These are phyloP conservation scores for Aaosphaeria arxii DNA, from an alignment of 2,329 filamentous ascomycete species.

Conservation along the genomic window DNA sequence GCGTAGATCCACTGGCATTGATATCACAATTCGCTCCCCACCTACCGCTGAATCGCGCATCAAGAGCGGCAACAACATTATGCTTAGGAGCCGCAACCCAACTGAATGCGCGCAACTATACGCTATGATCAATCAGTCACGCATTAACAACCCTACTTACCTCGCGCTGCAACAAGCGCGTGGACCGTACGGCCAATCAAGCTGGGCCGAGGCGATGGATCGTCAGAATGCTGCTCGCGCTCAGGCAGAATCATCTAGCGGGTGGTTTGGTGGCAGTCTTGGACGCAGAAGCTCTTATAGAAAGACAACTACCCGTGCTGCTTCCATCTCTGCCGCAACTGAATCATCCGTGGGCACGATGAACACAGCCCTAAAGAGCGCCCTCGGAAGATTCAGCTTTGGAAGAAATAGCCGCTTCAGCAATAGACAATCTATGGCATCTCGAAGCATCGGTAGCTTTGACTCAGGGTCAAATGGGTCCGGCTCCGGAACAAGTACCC, in stretches of 20 bases:
- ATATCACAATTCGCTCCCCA: conserved; percentile 90
- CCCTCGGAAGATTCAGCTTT: conserved; percentile 69
- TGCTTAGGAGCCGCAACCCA: conserved; percentile 77
- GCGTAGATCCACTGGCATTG: conserved; percentile 84
- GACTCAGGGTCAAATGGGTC: conserved; percentile 48
- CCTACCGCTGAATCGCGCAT: conserved; percentile 72
- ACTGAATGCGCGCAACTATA: conserved; percentile 82
- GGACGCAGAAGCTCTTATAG: conserved; percentile 55
- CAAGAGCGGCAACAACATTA: conserved; percentile 71
- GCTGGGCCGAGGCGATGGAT: conserved; percentile 52
- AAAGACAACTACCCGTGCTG: conserved; percentile 50
- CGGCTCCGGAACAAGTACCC: conserved; percentile 33
- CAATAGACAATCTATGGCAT: conserved; percentile 71
- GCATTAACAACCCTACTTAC: conserved; percentile 90
- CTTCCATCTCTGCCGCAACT: conserved; percentile 61
- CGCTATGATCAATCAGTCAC: conserved; percentile 78
- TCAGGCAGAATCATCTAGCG: conserved; percentile 36
- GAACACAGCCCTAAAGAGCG: conserved; percentile 70
- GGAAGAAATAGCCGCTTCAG: conserved; percentile 74
- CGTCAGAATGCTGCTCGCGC: conserved; percentile 46
- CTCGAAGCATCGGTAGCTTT: conserved; percentile 54
- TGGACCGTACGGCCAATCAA: conserved; percentile 49
- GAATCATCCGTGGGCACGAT: conserved; percentile 74
- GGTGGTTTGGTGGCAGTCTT: conserved; percentile 49
- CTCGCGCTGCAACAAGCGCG: conserved; percentile 73